Base-by-base conservation (phyloP, 306 rosid species). In the Lathyrus aphaca region DNA sequence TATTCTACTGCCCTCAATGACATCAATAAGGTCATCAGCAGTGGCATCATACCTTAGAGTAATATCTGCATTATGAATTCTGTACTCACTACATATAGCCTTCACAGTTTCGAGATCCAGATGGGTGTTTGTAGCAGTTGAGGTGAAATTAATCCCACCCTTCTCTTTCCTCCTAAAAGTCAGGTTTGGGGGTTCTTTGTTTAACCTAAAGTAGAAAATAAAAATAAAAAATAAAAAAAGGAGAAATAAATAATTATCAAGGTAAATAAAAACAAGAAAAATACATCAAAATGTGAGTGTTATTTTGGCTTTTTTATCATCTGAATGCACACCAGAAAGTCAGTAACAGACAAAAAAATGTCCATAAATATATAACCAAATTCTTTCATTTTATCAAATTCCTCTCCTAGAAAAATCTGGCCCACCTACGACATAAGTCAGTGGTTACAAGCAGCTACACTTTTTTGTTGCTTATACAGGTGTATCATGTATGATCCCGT, bases 21-120 rank as follows among this genome's bases (percentile, higher is more conserved):
- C 96, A 82, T 95, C 96, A 48, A 95, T 91, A 69, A 95, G 97
- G 76, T 91, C 99, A 87, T 95, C 99, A 0, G 91, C 99, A 59
- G 99, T 91, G 71, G 96, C 99, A 83, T 95, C 97, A 73, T 44
- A 94, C 72, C 96, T 79, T 43, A 94, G 96, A 79, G 96, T 94
- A 74, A 94, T 94, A 83, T 94, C 97, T 10, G 97, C 99, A 56
- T 94, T 94, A 80, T 94, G 97, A 43, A 94, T 87, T 82, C 87
- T 85, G 83, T 94, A 94, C 82, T 94, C 97, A 16, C 95, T 84
- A 63, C 99, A 94, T 77, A 91, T 94, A 46, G 96, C 99, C 82
- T 91, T 94, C 78, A 89, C 99, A 2, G 97, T 91, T 0, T 89
- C 97, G 62, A 95, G 96, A 83, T 95, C 99, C 65, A 95, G 82